phyloP scores from a whole-genome alignment of 2,329 filamentous ascomycete genomes.

The Cercospora sp. region DNA sequence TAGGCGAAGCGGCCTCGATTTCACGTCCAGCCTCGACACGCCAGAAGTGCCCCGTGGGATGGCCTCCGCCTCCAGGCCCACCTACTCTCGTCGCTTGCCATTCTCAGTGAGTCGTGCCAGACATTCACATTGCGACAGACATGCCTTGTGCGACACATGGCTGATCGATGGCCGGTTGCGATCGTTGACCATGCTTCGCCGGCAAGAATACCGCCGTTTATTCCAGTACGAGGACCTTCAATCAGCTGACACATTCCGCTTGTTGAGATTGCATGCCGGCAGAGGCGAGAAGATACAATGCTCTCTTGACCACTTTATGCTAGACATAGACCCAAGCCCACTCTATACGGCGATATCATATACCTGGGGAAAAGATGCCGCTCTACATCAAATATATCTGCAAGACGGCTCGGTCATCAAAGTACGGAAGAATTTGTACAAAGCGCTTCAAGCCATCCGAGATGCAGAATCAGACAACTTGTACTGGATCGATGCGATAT shows the following conservation, averaged over 20 bases:
- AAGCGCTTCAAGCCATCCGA: background rate
- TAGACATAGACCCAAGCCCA: background rate
- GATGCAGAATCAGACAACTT: background rate
- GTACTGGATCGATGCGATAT: background rate
- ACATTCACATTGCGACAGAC: background rate
- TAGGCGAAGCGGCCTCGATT: background rate
- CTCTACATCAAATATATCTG: too few relatives aligned
- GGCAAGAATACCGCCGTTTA: background rate
- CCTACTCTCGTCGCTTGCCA: background rate
- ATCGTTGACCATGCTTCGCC: background rate
- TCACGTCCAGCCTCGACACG: background rate
- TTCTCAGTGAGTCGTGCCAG: background rate
- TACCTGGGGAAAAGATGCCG: too few relatives aligned
- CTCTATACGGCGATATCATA: background rate
- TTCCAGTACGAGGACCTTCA: background rate
- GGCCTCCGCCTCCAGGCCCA: background rate
- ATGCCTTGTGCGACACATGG: background rate
- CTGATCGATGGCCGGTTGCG: background rate
- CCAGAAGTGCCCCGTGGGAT: background rate
- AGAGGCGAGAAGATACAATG: background rate
- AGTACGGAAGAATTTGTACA: background rate
- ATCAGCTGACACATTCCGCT: background rate
- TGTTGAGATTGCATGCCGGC: background rate
- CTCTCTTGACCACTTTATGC: background rate
- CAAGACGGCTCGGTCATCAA: background rate